A percentile compares a stretch with the other conserved stretches of the same genome.
Conservation (phyloP, 2,329 filamentous ascomycete species). For the Colletotrichum gloeosporioides region DNA sequence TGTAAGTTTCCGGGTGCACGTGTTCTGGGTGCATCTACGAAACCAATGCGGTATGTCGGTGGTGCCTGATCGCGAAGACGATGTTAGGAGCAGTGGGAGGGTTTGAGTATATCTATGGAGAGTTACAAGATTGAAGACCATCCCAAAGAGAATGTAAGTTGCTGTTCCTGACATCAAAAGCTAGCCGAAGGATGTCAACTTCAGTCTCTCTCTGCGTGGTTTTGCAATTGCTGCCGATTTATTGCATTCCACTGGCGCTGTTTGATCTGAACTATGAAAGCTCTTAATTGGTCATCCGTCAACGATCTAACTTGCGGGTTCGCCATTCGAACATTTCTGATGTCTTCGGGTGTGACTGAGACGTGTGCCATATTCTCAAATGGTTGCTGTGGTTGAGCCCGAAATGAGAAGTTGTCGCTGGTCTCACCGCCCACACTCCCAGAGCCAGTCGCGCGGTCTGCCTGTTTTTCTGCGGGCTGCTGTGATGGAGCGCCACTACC, state of each 20-base stretch:
- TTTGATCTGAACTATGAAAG: not conserved
- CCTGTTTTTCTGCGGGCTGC: not conserved
- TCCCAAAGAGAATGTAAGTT: not conserved
- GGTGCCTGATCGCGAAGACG: not conserved
- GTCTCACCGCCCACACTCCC: not conserved
- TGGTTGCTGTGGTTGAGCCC: not conserved
- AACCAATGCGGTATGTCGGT: not conserved
- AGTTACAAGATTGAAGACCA: not conserved
- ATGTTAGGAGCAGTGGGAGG: not conserved
- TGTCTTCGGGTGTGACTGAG: not conserved
- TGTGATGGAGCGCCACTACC: not conserved
- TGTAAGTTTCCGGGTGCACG: not conserved
- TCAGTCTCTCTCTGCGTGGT: not conserved
- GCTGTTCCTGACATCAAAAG: not conserved
- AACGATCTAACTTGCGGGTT: accelerated
- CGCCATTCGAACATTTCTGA: not conserved
- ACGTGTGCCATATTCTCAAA: accelerated
- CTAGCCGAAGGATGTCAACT: not conserved
- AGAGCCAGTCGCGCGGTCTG: not conserved
- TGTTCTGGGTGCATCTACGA: not conserved
- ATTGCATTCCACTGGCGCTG: not conserved
- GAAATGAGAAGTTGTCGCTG: not conserved
- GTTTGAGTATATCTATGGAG: not conserved
- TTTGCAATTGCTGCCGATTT: not conserved
- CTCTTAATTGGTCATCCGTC: not conserved